A percentile compares a stretch with the other conserved stretches of the same genome.
These are phyloP conservation scores for Triticum urartu DNA, from an alignment of 176 grass and related monocot species.

Conservation along the genomic window DNA sequence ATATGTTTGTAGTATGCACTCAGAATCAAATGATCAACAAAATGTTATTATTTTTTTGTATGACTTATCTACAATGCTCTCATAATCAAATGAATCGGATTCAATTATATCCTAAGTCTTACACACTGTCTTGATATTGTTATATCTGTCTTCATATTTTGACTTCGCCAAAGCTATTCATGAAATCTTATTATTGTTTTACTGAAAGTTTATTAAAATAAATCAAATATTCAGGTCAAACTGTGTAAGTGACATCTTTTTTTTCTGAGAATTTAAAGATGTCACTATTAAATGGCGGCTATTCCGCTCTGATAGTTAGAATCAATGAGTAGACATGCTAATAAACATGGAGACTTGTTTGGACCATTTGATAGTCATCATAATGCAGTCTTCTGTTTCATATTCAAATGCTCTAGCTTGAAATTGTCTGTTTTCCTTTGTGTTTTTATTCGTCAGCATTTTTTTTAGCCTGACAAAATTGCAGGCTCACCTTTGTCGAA, in stretches of 20 bases:
- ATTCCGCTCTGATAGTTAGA: conserved; percentile 3
- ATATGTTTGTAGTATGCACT: conserved; percentile 8
- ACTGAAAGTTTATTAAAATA: neutral
- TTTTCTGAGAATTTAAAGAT: conserved; percentile 7
- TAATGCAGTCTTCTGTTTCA: conserved; percentile 29
- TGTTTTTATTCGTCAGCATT: neutral
- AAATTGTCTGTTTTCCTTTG: neutral
- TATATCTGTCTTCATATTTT: conserved; percentile 7
- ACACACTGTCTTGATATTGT: conserved; percentile 7
- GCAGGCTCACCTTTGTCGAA: conserved; percentile 3
- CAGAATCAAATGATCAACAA: neutral
- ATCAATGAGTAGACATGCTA: conserved; percentile 3
- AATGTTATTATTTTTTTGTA: neutral
- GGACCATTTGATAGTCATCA: conserved; percentile 7
- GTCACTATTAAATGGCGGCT: neutral
- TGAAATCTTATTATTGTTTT: conserved; percentile 10
- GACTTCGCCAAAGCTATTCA: neutral
- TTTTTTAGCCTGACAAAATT: conserved; percentile 1
- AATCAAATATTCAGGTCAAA: conserved; percentile 8
- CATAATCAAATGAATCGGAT: neutral
- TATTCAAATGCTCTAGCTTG: neutral
- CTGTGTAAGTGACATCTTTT: conserved; percentile 3
- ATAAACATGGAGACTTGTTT: conserved; percentile 14
- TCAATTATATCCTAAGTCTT: neutral
- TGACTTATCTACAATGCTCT: neutral